Evolutionary conservation across 768 basidiomycete genomes (phyloP).

Genomic region (Leucosporidium scottii): DNA sequence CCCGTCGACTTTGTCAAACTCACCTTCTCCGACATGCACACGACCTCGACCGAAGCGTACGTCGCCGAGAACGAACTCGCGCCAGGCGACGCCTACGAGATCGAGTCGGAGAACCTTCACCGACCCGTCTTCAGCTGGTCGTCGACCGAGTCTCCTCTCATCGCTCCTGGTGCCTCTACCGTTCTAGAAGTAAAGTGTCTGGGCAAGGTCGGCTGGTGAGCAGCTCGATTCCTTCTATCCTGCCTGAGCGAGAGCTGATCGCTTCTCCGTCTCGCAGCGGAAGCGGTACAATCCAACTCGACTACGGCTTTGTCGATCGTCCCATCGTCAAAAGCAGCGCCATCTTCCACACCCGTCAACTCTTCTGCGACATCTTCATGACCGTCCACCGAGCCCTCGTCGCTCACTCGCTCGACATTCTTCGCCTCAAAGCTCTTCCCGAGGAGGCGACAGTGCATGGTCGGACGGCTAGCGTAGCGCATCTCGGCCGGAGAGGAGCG

Average conservation of each 20-base stretch:
- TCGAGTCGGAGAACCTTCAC: conserved; percentile 70
- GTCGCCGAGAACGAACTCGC: conserved; percentile 72
- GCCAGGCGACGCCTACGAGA: conserved; percentile 81
- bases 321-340: conserved; percentile 35
- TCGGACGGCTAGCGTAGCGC: conserved; percentile 23
- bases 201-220: conserved; percentile 89
- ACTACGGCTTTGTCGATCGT: conserved; percentile 67
- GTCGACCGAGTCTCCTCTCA: conserved; percentile 46
- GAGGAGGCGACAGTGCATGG: not conserved
- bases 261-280: conserved; percentile 51
- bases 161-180: conserved; percentile 63
- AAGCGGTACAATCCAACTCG: conserved; percentile 68
- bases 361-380: conserved; percentile 79
- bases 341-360: conserved; percentile 74
- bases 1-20: conserved; percentile 79
- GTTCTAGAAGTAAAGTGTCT: conserved; percentile 65
- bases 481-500: conserved; percentile 18
- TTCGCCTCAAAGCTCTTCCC: conserved; percentile 50
- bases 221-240: not conserved
- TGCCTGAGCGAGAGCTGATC: not conserved
- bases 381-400: conserved; percentile 95
- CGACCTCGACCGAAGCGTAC: conserved; percentile 63
- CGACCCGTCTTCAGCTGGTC: conserved; percentile 75
- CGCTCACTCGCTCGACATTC: conserved; percentile 71
- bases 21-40: conserved; percentile 84